Evolutionary conservation across 257 asterid species (phyloP).

Genomic region (Solanum chiquidenum): DNA sequence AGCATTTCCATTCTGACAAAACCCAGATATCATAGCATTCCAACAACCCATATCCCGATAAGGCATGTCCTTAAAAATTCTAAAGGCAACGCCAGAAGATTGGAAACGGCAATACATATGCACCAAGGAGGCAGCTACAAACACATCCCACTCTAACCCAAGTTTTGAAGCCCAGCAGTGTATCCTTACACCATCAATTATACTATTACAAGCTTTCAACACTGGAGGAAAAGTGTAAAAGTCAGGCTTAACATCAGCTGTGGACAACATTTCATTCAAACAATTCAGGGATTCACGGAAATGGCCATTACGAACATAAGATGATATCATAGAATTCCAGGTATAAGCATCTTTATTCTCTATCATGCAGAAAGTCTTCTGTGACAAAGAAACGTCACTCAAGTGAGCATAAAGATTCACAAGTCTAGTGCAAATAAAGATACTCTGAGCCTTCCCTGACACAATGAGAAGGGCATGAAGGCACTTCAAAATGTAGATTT

Average conservation of each 20-base stretch:
- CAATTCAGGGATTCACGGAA: conserved; percentile 47
- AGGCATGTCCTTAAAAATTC: conserved; percentile 65
- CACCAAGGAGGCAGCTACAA: conserved; percentile 74
- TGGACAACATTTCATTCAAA: conserved; percentile 48
- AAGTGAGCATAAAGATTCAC: conserved; percentile 55
- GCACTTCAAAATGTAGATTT: conserved; percentile 27
- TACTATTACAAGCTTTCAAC: conserved; percentile 52
- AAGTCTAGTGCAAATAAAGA: conserved; percentile 43
- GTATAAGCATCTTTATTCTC: conserved; percentile 48
- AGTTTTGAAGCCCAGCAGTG: conserved; percentile 64
- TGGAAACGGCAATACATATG: conserved; percentile 83
- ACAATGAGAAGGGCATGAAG: conserved; percentile 64
- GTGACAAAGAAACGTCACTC: conserved; percentile 50
- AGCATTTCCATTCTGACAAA: conserved; percentile 52
- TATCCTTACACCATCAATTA: conserved; percentile 47
- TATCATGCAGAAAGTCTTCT: conserved; percentile 34
- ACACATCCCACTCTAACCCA: conserved; percentile 75
- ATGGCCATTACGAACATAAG: conserved; percentile 45
- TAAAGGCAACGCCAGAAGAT: conserved; percentile 27
- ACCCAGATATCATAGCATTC: conserved; percentile 88
- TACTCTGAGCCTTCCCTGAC: conserved; percentile 48
- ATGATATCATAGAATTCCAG: conserved; percentile 75
- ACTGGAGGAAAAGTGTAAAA: conserved; percentile 64
- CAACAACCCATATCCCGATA: conserved; percentile 79
- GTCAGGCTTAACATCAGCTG: conserved; percentile 57